phyloP scores from a whole-genome alignment of 2,329 filamentous ascomycete genomes.

The Endothia cerciana region DNA sequence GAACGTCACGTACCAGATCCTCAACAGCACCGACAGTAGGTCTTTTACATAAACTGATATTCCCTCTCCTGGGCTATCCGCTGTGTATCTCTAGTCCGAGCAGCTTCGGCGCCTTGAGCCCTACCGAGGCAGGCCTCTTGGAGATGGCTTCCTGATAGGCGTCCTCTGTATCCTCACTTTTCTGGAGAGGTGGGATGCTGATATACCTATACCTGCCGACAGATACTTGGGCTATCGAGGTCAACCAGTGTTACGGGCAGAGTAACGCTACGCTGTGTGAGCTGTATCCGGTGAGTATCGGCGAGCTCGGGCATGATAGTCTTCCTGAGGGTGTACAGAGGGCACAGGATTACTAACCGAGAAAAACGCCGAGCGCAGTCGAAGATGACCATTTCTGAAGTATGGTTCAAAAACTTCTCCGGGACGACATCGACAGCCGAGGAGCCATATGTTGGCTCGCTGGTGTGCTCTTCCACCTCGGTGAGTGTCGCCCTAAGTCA shows the following conservation, averaged over 20 bases:
- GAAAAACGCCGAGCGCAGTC: not conserved
- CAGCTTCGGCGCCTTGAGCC: too few relatives aligned
- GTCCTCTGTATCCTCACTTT: not conserved
- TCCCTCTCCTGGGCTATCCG: too few relatives aligned
- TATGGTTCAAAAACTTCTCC: conserved; percentile 14
- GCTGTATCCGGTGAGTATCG: conserved; percentile 35
- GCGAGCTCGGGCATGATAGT: not conserved
- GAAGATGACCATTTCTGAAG: conserved; percentile 18
- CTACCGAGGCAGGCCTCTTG: not conserved
- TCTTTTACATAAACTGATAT: not conserved
- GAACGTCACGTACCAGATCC: conserved; percentile 58
- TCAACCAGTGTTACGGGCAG: conserved; percentile 63
- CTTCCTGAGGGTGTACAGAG: not conserved
- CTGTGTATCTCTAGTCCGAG: not conserved
- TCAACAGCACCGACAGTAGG: conserved; percentile 60
- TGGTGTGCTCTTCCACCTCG: conserved; percentile 11
- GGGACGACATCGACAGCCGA: conserved; percentile 8
- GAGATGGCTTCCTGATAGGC: too few relatives aligned
- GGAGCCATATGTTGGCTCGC: conserved; percentile 12
- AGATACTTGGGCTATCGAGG: conserved; percentile 56
- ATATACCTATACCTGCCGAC: not conserved
- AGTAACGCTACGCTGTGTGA: conserved; percentile 38
- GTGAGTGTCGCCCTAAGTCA: not conserved
- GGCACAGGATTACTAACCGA: not conserved
- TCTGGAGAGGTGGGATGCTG: not conserved